phyloP scores from a whole-genome alignment of 202 grass and related monocot species.

The Bolboschoenoplectus hybrid region DNA sequence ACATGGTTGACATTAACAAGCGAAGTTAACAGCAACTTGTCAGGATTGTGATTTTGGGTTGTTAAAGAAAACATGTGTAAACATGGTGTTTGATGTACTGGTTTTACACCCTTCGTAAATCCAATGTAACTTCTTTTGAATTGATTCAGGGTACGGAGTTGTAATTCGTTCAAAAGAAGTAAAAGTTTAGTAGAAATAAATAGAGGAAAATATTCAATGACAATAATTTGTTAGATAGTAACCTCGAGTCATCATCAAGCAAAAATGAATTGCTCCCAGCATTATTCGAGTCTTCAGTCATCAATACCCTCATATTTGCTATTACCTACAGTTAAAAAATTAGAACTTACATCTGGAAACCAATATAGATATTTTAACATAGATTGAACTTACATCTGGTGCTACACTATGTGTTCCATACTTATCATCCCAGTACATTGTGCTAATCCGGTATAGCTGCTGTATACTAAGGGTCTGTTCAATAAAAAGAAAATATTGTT shows the following conservation, averaged over 20 bases:
- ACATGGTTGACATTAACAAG: constrained; percentile 26
- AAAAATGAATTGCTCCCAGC: constrained; percentile 97
- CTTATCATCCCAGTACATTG: constrained; percentile 99
- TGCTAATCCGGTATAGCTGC: constrained; percentile 98
- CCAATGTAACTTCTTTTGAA: constrained; percentile 2
- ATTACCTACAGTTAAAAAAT: constrained; percentile 66
- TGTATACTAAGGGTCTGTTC: constrained; percentile 92
- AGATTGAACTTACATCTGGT: constrained; percentile 67
- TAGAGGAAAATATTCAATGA: constrained; percentile 19
- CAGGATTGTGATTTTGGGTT: constrained; percentile 1
- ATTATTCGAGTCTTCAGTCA: constrained; percentile 97
- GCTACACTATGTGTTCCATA: constrained; percentile 96
- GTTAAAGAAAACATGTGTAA: not conserved
- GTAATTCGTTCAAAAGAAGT: constrained; percentile 28
- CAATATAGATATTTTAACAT: constrained; percentile 22
- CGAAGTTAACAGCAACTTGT: not conserved
- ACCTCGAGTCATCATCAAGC: constrained; percentile 98
- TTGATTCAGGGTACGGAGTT: constrained; percentile 25
- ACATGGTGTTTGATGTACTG: not conserved
- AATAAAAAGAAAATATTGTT: constrained; percentile 41
- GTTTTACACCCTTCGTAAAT: not conserved
- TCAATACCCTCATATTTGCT: constrained; percentile 97
- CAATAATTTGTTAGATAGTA: constrained; percentile 39
- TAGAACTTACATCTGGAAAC: constrained; percentile 18
- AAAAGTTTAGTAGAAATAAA: constrained; percentile 15